Evolutionary conservation across 768 basidiomycete species (phyloP).

Genomic region (Leccinum disarticulatum): DNA sequence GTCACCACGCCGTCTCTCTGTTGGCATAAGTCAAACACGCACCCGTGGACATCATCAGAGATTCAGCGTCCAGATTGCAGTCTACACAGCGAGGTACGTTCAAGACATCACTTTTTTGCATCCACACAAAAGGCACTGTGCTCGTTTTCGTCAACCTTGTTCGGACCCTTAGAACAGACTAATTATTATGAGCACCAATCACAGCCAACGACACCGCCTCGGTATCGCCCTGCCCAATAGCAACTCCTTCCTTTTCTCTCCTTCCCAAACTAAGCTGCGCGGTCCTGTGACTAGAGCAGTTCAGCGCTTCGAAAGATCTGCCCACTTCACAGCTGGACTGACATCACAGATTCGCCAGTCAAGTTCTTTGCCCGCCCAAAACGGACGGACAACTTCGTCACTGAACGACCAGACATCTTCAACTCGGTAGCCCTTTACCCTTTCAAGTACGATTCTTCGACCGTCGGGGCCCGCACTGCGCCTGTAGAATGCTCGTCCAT

Average conservation of each 20-base stretch:
- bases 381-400: conserved; percentile 67
- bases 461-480: conserved; percentile 32
- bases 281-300: conserved; percentile 5
- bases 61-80: not conserved
- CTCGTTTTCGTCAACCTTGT: conserved; percentile 4
- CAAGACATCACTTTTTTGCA: conserved; percentile 2
- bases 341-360: conserved; percentile 59
- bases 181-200: conserved; percentile 10
- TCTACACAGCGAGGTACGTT: conserved; percentile 14
- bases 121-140: conserved; percentile 5
- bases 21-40: conserved; percentile 11
- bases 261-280: not conserved
- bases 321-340: conserved; percentile 2
- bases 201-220: conserved; percentile 28
- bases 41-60: conserved; percentile 8
- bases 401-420: conserved; percentile 46
- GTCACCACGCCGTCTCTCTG: not conserved
- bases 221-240: conserved; percentile 12
- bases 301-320: conserved; percentile 1
- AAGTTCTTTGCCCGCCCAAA: conserved; percentile 83
- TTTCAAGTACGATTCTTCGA: conserved; percentile 44
- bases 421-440: conserved; percentile 39
- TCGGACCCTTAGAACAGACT: not conserved
- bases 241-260: not conserved
- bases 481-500: conserved; percentile 82